Conservation (phyloP, 1,284 basidiomycete genomes). For the Leccinum fallax region DNA sequence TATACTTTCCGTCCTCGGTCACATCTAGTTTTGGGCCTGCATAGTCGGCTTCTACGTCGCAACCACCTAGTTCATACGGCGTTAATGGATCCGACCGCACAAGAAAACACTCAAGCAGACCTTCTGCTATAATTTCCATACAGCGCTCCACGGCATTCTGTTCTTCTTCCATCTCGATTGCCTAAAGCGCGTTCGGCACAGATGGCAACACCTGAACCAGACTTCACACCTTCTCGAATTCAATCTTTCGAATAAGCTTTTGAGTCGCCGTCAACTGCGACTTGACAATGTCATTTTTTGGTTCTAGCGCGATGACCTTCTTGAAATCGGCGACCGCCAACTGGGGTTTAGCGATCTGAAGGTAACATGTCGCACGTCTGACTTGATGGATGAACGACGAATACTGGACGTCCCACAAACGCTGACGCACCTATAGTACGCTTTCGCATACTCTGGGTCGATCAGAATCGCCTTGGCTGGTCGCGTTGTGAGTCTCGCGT, state of each 20-base stretch:
- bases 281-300: constrained; percentile 80
- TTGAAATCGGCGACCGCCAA: constrained; percentile 86
- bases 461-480: constrained; percentile 85
- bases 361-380: constrained; percentile 89
- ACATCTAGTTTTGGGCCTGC: constrained; percentile 64
- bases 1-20: constrained; percentile 63
- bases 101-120: constrained; percentile 38
- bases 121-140: constrained; percentile 78
- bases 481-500: constrained; percentile 17
- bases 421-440: constrained; percentile 71
- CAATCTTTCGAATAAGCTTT: constrained; percentile 85
- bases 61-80: constrained; percentile 52
- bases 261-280: constrained; percentile 86
- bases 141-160: constrained; percentile 75
- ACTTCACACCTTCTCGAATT: constrained; percentile 79
- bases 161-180: constrained; percentile 88
- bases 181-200: constrained; percentile 46
- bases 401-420: not conserved
- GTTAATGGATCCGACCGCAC: constrained; percentile 6
- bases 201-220: not conserved
- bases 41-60: constrained; percentile 72
- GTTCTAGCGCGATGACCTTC: constrained; percentile 86
- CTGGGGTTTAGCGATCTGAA: constrained; percentile 88
- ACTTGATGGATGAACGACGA: constrained; percentile 8
- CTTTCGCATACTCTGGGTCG: constrained; percentile 91